These are phyloP conservation scores for Chamaecrista fasciculata DNA, from an alignment of 306 rosid genomes.

Conservation along the genomic window DNA sequence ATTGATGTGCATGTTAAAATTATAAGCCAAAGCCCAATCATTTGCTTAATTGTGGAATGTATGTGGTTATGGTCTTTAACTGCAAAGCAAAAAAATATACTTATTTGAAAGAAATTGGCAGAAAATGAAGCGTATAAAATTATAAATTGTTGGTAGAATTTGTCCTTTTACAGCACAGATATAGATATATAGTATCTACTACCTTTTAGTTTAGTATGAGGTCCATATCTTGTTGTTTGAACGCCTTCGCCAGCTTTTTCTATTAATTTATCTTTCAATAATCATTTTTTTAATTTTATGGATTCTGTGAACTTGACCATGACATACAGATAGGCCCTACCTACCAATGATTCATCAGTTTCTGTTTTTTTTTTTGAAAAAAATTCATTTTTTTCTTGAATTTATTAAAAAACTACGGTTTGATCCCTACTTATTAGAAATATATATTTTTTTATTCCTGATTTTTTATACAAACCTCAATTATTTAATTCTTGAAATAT, in stretches of 20 bases:
- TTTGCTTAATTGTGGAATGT: slow-evolving; percentile 41
- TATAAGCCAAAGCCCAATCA: slow-evolving; percentile 41
- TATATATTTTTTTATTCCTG: too few relatives aligned
- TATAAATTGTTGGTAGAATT: slow-evolving; percentile 38
- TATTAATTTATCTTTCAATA: neutral
- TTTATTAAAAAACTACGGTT: too few relatives aligned
- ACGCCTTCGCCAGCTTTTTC: neutral
- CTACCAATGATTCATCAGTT: neutral
- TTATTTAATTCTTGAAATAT: too few relatives aligned
- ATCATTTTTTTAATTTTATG: neutral
- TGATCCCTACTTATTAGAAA: too few relatives aligned
- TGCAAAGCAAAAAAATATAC: neutral
- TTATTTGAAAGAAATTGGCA: neutral
- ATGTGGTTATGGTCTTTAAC: slow-evolving; percentile 33
- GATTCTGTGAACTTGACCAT: neutral
- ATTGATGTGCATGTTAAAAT: slow-evolving; percentile 40
- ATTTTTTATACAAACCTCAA: too few relatives aligned
- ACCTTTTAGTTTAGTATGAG: slow-evolving; percentile 19
- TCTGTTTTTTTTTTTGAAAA: too few relatives aligned
- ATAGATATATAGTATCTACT: slow-evolving; percentile 27
- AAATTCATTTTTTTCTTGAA: too few relatives aligned
- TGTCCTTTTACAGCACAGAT: slow-evolving; percentile 31
- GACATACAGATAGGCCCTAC: neutral
- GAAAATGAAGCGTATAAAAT: slow-evolving; percentile 18
- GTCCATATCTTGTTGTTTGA: neutral